Evolutionary conservation across 73 alveolate species (phyloP).

Genomic region (Halteria grandinella): DNA sequence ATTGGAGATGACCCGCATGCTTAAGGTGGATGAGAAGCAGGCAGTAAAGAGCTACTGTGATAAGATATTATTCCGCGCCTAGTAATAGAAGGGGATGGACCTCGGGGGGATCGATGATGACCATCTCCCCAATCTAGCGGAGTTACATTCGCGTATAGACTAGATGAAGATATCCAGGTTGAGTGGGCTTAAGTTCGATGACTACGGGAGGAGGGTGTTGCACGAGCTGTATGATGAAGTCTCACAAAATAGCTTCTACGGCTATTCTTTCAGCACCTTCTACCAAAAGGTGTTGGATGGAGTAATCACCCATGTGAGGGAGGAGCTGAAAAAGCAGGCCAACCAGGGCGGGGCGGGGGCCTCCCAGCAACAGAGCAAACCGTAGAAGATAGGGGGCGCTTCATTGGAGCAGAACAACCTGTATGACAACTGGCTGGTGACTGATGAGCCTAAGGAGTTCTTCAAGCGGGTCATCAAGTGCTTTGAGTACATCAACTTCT

Average conservation of each 20-base stretch:
- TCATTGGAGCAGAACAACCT: conserved; percentile 22
- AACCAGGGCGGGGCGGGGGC: too few relatives aligned
- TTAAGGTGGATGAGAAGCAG: conserved; percentile 11
- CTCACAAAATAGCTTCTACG: neutral
- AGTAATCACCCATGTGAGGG: too few relatives aligned
- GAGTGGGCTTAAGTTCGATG: conserved; percentile 37
- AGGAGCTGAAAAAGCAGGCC: too few relatives aligned
- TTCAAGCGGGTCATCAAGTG: conserved; percentile 13
- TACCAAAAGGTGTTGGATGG: conserved; percentile 8
- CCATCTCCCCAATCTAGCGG: conserved; percentile 23
- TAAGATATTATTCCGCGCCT: conserved; percentile 8
- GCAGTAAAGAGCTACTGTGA: conserved; percentile 48
- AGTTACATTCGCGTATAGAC: conserved; percentile 10
- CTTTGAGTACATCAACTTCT: conserved; percentile 31
- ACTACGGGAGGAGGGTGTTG: conserved; percentile 8
- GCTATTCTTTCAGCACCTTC: conserved; percentile 15
- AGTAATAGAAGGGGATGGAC: too few relatives aligned
- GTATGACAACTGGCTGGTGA: neutral
- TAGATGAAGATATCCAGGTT: conserved; percentile 38
- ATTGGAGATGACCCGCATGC: conserved; percentile 33
- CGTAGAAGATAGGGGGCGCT: conserved; percentile 23
- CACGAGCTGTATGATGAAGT: conserved; percentile 4
- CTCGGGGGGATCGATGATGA: too few relatives aligned
- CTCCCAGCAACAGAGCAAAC: too few relatives aligned
- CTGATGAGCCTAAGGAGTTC: conserved; percentile 30